Percentiles rank a stretch among this genome's conserved stretches.
Evolutionary conservation across 176 grass and related monocot genomes (phyloP).

Genomic region (Thalia dealbata): DNA sequence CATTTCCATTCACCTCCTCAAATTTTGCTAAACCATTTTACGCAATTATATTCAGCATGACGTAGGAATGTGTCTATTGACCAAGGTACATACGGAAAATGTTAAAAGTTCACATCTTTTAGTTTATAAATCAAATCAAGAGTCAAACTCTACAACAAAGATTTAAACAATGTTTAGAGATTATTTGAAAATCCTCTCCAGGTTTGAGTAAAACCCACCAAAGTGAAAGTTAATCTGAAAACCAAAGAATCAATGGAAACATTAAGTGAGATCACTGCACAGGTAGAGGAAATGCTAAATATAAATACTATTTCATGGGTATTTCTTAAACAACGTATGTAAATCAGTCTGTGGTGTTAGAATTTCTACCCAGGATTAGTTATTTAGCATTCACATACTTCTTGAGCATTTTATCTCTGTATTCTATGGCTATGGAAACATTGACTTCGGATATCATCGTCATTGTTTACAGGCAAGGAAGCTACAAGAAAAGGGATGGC

Average conservation of each 20-base stretch:
- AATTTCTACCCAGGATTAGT: too few relatives aligned
- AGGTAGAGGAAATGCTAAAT: too few relatives aligned
- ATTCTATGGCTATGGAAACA: slow-evolving; percentile 4
- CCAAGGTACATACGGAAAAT: background rate
- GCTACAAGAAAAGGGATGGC: slow-evolving; percentile 87
- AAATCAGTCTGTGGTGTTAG: too few relatives aligned
- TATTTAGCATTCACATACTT: background rate
- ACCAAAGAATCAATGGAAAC: background rate
- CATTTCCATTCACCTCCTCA: too few relatives aligned
- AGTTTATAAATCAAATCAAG: too few relatives aligned
- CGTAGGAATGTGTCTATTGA: background rate
- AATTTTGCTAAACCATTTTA: too few relatives aligned
- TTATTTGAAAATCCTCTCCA: background rate
- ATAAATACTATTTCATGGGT: too few relatives aligned
- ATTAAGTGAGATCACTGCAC: background rate
- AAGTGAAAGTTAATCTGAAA: background rate
- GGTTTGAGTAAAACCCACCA: too few relatives aligned
- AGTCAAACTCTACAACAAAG: background rate
- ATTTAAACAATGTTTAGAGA: background rate
- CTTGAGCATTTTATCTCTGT: slow-evolving; percentile 4
- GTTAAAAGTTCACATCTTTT: too few relatives aligned
- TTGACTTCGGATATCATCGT: slow-evolving; percentile 1
- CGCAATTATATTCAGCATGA: background rate
- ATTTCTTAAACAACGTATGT: too few relatives aligned
- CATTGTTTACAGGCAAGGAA: slow-evolving; percentile 48